Evolutionary conservation across 2,329 filamentous ascomycete species (phyloP).

Genomic region (Colletotrichum sp.): DNA sequence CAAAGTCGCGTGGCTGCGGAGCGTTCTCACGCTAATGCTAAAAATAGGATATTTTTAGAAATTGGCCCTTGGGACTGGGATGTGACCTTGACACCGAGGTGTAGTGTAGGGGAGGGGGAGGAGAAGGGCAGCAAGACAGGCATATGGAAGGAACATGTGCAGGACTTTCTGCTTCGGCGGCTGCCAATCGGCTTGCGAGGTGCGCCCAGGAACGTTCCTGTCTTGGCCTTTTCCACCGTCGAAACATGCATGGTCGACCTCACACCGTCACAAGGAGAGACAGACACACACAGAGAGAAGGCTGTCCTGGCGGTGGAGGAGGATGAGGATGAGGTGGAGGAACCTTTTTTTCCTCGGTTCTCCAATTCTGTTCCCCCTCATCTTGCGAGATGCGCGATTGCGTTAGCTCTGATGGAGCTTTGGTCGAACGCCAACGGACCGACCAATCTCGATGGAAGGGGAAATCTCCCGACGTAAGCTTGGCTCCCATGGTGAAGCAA

Average conservation of each 20-base stretch:
- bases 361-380: neutral
- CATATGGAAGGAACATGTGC: neutral
- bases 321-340: neutral
- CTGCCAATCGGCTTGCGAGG: slow-evolving; percentile 5
- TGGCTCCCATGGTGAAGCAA: neutral
- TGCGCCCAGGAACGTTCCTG: slow-evolving; percentile 1
- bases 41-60: slow-evolving; percentile 23
- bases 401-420: neutral
- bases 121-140: neutral
- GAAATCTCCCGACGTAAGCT: neutral
- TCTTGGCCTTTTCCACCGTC: neutral
- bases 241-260: slow-evolving; percentile 14
- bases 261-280: slow-evolving; percentile 4
- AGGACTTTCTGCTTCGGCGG: neutral
- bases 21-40: slow-evolving; percentile 4
- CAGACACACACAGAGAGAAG: neutral
- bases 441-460: neutral
- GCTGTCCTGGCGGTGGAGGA: neutral
- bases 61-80: neutral
- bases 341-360: neutral
- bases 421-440: neutral
- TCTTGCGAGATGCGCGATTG: neutral
- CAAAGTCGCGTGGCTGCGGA: slow-evolving; percentile 16
- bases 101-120: neutral
- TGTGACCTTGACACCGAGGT: neutral